phyloP scores from a whole-genome alignment of 2,329 filamentous ascomycete genomes.

The Cordyceps cateniannulata region DNA sequence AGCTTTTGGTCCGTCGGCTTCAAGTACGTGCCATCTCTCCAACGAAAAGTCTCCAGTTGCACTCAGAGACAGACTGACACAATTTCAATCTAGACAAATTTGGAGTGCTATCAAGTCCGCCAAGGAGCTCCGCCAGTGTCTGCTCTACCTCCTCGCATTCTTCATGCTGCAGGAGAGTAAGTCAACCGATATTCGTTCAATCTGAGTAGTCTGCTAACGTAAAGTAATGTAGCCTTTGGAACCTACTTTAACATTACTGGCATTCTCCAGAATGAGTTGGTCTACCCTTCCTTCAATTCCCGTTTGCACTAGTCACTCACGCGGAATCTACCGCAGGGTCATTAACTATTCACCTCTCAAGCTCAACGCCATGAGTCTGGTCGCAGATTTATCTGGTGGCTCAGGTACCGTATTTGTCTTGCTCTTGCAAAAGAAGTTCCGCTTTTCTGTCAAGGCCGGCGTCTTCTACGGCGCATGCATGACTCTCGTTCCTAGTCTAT shows the following conservation, averaged over 20 bases:
- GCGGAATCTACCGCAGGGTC: conserved; percentile 1
- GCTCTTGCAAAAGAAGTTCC: conserved; percentile 17
- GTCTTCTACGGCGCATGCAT: conserved; percentile 19
- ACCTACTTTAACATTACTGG: conserved; percentile 18
- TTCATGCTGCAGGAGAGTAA: conserved; percentile 19
- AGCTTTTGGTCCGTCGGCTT: conserved; percentile 15
- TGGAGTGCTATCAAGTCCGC: conserved; percentile 17
- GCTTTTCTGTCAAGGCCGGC: conserved; percentile 18
- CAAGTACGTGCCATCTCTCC: conserved; percentile 3
- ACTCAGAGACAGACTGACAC: no score
- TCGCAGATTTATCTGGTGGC: conserved; percentile 16
- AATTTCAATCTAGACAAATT: conserved; percentile 8
- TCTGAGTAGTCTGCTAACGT: background rate
- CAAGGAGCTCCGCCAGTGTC: conserved; percentile 16
- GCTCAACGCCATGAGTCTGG: conserved; percentile 16
- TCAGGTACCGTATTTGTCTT: conserved; percentile 17
- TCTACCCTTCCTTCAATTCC: background rate
- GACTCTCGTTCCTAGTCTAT: conserved; percentile 16
- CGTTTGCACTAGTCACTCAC: background rate
- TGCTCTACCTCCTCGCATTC: conserved; percentile 19
- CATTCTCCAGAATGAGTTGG: conserved; percentile 18
- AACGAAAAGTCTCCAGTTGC: no score
- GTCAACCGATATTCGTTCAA: background rate
- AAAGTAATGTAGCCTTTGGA: conserved; percentile 11
- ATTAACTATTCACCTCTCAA: conserved; percentile 18